Conservation (phyloP, 345 rosid genomes). For the Iberis pinnata region DNA sequence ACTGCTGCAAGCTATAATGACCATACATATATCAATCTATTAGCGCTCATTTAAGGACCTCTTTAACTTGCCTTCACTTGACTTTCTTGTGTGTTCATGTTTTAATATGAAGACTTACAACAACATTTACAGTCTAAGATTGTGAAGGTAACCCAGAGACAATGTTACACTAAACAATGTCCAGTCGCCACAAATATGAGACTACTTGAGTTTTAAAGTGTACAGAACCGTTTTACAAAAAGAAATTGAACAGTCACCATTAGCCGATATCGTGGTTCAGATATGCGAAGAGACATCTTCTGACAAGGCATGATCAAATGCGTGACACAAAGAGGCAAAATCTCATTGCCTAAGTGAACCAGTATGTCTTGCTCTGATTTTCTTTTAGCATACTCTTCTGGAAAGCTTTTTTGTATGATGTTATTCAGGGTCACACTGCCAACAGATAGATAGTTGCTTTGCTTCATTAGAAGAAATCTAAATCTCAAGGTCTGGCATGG, state of each 20-base stretch:
- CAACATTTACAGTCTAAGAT: neutral
- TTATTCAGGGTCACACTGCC: conserved; percentile 80
- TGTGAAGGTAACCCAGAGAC: neutral
- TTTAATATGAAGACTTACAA: neutral
- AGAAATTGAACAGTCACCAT: conserved; percentile 56
- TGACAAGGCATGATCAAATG: conserved; percentile 88
- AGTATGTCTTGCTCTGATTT: conserved; percentile 73
- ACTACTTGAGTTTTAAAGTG: conserved; percentile 5
- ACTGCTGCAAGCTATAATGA: conserved; percentile 6
- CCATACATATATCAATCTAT: neutral
- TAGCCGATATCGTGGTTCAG: conserved; percentile 87
- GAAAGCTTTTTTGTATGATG: conserved; percentile 78
- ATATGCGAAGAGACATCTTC: conserved; percentile 76
- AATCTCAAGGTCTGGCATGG: neutral
- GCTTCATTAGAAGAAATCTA: conserved; percentile 18
- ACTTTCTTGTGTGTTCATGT: neutral
- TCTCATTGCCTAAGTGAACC: conserved; percentile 67
- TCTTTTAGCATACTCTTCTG: conserved; percentile 87
- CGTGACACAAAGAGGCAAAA: conserved; percentile 87
- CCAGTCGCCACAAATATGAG: neutral
- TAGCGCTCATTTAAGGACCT: neutral
- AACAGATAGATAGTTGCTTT: conserved; percentile 23
- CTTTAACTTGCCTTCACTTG: conserved; percentile 1
- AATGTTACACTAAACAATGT: neutral
- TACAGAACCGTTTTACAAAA: conserved; percentile 5